These are phyloP conservation scores for Asterochloris erici DNA, from an alignment of 139 green algal species.

Conservation along the genomic window DNA sequence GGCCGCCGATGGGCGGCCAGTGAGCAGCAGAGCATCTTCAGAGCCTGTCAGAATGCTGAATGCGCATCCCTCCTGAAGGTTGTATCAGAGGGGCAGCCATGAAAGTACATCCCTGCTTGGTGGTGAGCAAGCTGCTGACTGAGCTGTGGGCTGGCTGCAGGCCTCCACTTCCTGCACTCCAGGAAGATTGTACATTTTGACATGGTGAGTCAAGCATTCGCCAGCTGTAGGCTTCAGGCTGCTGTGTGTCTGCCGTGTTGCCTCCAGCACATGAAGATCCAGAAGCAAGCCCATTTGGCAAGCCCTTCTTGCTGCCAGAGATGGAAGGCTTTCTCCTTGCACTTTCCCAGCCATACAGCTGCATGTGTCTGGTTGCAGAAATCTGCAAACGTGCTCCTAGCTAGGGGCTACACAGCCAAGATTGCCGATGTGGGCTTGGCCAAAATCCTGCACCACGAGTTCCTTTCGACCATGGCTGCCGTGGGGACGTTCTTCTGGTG, in stretches of 20 bases:
- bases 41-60: too few species aligned
- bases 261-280: too few species aligned
- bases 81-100: too few species aligned
- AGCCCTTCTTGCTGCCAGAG: too few species aligned
- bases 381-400: conserved; percentile 23
- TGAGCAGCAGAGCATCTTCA: too few species aligned
- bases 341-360: not conserved
- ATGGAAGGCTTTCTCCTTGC: too few species aligned
- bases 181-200: conserved; percentile 19
- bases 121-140: too few species aligned
- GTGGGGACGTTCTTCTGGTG: conserved; percentile 21
- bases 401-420: conserved; percentile 24
- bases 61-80: too few species aligned
- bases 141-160: conserved; percentile 6
- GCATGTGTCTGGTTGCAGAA: not conserved
- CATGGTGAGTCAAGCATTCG: not conserved
- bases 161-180: conserved; percentile 32
- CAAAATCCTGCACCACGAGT: conserved; percentile 19
- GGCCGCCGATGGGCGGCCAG: too few species aligned
- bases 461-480: conserved; percentile 12
- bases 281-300: too few species aligned
- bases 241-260: not conserved
- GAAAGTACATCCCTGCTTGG: too few species aligned
- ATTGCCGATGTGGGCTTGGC: conserved; percentile 25
- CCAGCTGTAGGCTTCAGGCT: not conserved